phyloP scores from a whole-genome alignment of 2,329 filamentous ascomycete genomes.

The Xylariaceae sp. region DNA sequence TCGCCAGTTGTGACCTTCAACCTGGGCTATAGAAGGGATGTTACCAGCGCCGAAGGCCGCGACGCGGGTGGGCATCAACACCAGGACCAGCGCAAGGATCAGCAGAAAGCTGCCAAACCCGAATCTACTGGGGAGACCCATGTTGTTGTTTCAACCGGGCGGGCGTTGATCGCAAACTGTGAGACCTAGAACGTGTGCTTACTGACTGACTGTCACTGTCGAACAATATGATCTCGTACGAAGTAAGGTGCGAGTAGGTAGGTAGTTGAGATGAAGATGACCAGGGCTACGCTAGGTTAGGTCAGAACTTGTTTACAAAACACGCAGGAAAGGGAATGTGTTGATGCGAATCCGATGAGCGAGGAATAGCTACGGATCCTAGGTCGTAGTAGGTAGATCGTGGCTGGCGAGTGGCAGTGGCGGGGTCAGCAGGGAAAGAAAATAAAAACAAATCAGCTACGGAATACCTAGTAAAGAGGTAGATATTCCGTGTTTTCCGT shows the following conservation, averaged over 20 bases:
- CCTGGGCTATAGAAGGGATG: slow-evolving; percentile 58
- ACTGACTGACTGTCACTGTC: too few relatives aligned
- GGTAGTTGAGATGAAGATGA: neutral
- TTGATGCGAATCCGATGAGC: neutral
- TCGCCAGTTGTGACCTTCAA: slow-evolving; percentile 65
- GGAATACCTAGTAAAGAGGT: neutral
- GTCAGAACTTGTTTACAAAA: neutral
- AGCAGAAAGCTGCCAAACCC: slow-evolving; percentile 50
- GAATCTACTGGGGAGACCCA: slow-evolving; percentile 43
- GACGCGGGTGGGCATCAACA: slow-evolving; percentile 52
- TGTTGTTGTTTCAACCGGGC: slow-evolving; percentile 26
- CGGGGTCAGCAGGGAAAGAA: neutral
- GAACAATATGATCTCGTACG: neutral
- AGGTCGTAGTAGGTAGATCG: neutral
- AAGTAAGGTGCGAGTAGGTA: neutral
- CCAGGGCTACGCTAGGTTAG: neutral
- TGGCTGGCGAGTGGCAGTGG: neutral
- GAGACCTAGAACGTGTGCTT: neutral
- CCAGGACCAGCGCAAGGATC: slow-evolving; percentile 47
- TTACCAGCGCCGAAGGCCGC: slow-evolving; percentile 65
- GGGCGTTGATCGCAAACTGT: neutral
- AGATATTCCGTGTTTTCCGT: neutral
- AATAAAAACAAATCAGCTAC: neutral
- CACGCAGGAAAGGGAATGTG: neutral
- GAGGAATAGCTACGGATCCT: too few relatives aligned